Percentiles rank a stretch among this genome's conserved stretches.
These are phyloP conservation scores for Camelina sativa DNA, from an alignment of 345 rosid genomes.

Conservation along the genomic window DNA sequence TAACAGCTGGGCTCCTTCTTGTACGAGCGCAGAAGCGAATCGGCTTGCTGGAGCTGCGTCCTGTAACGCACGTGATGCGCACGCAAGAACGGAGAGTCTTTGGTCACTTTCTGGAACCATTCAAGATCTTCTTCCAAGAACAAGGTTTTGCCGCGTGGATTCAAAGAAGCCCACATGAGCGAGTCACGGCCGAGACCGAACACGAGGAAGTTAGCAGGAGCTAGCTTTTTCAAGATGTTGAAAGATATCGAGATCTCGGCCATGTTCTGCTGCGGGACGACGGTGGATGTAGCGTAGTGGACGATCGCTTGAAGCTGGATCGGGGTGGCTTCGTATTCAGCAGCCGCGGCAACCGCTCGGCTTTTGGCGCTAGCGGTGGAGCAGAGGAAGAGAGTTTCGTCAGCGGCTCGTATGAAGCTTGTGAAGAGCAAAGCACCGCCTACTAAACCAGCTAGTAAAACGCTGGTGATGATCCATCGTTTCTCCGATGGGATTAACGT, in stretches of 20 bases:
- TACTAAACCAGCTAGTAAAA: conserved; percentile 41
- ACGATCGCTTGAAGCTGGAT: conserved; percentile 62
- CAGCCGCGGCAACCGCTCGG: conserved; percentile 29
- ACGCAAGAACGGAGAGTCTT: conserved; percentile 50
- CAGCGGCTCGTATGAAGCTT: conserved; percentile 40
- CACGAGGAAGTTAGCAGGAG: conserved; percentile 65
- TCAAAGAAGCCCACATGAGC: conserved; percentile 67
- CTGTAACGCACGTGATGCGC: conserved; percentile 70
- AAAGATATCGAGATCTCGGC: conserved; percentile 60
- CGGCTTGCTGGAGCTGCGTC: conserved; percentile 59
- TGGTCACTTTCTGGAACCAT: conserved; percentile 53
- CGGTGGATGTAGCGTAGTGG: conserved; percentile 60
- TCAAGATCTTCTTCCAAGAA: conserved; percentile 74
- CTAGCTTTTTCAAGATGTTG: conserved; percentile 43
- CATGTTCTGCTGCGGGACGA: conserved; percentile 58
- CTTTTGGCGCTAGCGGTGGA: conserved; percentile 42
- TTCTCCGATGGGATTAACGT: conserved; percentile 46
- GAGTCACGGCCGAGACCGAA: conserved; percentile 74
- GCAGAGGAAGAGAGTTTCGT: conserved; percentile 47
- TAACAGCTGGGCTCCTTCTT: conserved; percentile 47
- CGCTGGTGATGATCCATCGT: conserved; percentile 41
- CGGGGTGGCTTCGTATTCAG: conserved; percentile 48
- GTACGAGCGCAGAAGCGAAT: conserved; percentile 50
- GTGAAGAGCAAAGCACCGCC: conserved; percentile 46
- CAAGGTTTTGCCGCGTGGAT: conserved; percentile 63